These are phyloP conservation scores for Aspergillus amoenus DNA, from an alignment of 2,329 filamentous ascomycete species.

Conservation along the genomic window DNA sequence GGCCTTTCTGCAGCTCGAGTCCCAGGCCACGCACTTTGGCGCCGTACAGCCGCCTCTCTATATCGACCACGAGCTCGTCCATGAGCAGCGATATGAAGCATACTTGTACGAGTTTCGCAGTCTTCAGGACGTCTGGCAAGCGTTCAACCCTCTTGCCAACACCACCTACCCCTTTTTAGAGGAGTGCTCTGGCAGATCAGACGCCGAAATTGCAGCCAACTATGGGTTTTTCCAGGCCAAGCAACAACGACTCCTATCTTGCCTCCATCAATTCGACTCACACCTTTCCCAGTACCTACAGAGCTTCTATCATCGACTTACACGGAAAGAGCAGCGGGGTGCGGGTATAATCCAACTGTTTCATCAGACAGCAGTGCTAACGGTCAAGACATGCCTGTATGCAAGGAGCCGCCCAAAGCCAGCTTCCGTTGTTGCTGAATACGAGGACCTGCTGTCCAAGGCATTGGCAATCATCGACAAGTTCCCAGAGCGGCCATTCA, in stretches of 20 bases:
- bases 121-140: neutral
- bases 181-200: neutral
- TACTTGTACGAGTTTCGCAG: neutral
- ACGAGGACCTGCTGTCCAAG: too few species aligned
- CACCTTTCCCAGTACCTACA: neutral
- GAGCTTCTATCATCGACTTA: neutral
- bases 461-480: too few species aligned
- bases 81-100: neutral
- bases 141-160: neutral
- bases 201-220: conserved; percentile 1
- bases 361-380: neutral
- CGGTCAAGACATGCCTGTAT: too few species aligned
- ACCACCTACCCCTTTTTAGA: conserved; percentile 15
- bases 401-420: too few species aligned
- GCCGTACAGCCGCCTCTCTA: neutral
- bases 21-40: conserved; percentile 1
- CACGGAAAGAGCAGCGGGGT: neutral
- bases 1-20: conserved; percentile 5
- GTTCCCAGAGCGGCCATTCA: too few species aligned
- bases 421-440: too few species aligned
- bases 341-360: neutral
- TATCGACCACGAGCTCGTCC: neutral
- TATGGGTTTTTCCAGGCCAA: conserved; percentile 5
- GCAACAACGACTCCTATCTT: neutral
- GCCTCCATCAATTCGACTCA: neutral